A percentile compares a stretch with the other conserved stretches of the same genome.
Conservation (phyloP, 2,329 filamentous ascomycete species). For the Exophiala mesophila region DNA sequence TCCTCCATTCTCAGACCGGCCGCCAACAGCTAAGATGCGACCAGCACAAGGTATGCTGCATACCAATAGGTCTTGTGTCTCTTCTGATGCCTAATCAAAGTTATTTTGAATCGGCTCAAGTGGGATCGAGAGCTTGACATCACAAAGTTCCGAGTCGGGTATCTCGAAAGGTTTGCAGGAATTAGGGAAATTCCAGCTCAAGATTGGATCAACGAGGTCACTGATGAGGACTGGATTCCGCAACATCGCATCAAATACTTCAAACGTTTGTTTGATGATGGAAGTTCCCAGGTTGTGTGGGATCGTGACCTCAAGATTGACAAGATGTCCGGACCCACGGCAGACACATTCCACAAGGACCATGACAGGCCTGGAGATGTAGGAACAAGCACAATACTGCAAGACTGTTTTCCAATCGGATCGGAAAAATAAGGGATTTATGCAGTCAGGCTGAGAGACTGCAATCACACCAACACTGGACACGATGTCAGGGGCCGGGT, state of each 20-base stretch:
- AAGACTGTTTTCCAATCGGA: too few relatives aligned
- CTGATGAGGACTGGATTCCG: conserved; percentile 54
- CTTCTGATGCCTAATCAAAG: conserved; percentile 14
- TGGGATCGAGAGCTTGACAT: conserved; percentile 46
- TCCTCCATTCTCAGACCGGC: not conserved
- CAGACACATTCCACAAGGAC: too few relatives aligned
- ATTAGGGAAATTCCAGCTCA: conserved; percentile 44
- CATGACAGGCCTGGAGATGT: too few relatives aligned
- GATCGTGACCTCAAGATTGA: conserved; percentile 46
- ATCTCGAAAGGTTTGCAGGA: conserved; percentile 50
- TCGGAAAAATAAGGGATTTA: too few relatives aligned
- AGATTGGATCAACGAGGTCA: conserved; percentile 51
- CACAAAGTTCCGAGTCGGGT: conserved; percentile 48
- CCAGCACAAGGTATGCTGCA: conserved; percentile 19
- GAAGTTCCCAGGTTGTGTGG: conserved; percentile 43
- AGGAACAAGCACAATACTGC: too few relatives aligned
- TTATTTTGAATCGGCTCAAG: conserved; percentile 46
- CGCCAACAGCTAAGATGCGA: conserved; percentile 15
- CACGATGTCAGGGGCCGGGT: too few relatives aligned
- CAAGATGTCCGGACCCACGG: conserved; percentile 45
- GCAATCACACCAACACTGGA: too few relatives aligned
- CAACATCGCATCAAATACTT: conserved; percentile 51
- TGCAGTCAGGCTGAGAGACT: too few relatives aligned
- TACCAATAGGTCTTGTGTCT: not conserved
- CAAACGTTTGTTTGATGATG: conserved; percentile 32